A percentile compares a stretch with the other conserved stretches of the same genome.
Conservation (phyloP, 1,284 basidiomycete genomes). For the Cryptococcus maquisensis region DNA sequence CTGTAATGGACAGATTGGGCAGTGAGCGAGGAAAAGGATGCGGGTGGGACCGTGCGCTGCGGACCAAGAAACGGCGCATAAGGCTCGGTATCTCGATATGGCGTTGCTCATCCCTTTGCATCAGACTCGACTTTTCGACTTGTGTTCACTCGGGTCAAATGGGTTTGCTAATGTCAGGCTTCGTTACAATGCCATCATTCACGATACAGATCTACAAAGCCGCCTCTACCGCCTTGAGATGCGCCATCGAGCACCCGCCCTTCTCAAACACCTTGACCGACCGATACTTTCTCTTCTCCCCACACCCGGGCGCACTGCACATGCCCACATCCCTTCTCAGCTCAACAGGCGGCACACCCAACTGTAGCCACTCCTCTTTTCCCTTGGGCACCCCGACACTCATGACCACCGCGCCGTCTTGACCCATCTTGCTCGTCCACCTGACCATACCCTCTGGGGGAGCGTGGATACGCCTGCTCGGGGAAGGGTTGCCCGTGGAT, state of each 20-base stretch:
- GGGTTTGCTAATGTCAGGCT: neutral
- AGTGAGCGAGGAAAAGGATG: no score
- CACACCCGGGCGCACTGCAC: slow-evolving; percentile 56
- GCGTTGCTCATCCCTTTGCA: neutral
- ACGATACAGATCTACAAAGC: slow-evolving; percentile 4
- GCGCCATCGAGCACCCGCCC: slow-evolving; percentile 57
- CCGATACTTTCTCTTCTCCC: slow-evolving; percentile 54
- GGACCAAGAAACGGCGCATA: no score
- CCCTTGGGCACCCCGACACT: slow-evolving; percentile 27
- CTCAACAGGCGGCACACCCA: neutral
- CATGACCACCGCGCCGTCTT: slow-evolving; percentile 17
- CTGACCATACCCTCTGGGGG: slow-evolving; percentile 49
- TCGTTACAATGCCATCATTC: neutral
- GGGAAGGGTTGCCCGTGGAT: slow-evolving; percentile 40
- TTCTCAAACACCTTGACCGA: slow-evolving; percentile 53
- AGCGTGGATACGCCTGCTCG: slow-evolving; percentile 4
- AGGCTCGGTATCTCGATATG: neutral
- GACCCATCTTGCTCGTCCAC: slow-evolving; percentile 16
- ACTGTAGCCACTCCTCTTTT: slow-evolving; percentile 29
- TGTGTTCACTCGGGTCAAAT: neutral
- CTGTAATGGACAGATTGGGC: neutral
- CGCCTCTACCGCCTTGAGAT: slow-evolving; percentile 43
- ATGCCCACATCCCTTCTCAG: slow-evolving; percentile 3
- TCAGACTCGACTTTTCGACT: neutral
- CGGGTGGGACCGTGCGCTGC: no score